Conservation (phyloP, 164 flowering plant genomes). For the Macadamia integrifolia region DNA sequence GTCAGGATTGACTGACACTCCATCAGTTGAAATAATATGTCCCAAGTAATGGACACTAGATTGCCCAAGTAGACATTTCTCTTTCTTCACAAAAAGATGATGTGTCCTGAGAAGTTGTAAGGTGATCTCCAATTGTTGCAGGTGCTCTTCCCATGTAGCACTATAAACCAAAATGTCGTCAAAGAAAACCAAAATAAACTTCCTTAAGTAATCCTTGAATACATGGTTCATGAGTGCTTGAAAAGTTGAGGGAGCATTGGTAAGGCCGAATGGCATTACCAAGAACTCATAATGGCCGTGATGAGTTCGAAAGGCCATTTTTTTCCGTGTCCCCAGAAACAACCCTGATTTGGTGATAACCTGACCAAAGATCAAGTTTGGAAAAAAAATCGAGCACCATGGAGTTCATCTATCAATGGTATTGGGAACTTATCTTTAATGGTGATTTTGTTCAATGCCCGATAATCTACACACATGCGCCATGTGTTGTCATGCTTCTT, state of each 20-base stretch:
- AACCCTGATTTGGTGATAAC: slow-evolving; percentile 10
- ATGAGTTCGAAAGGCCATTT: background rate
- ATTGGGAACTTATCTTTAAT: slow-evolving; percentile 6
- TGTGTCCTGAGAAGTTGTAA: too few species aligned
- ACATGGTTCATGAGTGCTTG: background rate
- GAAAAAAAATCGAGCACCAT: background rate
- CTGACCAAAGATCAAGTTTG: slow-evolving; percentile 8
- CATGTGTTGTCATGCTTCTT: background rate
- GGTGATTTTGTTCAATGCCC: background rate
- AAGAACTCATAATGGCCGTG: slow-evolving; percentile 9
- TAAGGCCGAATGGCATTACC: slow-evolving; percentile 11
- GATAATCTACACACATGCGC: slow-evolving; percentile 1
- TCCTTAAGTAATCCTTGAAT: background rate
- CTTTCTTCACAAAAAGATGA: too few species aligned
- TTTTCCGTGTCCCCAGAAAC: background rate
- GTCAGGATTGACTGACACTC: too few species aligned
- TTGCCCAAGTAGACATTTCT: too few species aligned
- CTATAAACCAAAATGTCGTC: slow-evolving; percentile 7
- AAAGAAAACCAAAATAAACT: slow-evolving; percentile 4
- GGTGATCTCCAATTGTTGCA: too few species aligned
- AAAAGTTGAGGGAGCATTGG: slow-evolving; percentile 1
- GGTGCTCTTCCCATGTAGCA: too few species aligned
- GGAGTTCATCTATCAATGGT: background rate
- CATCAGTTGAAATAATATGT: too few species aligned
- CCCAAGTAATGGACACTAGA: too few species aligned